Evolutionary conservation across 1,284 basidiomycete species (phyloP), one percentile per base, ranked within the genome.

Genomic region (Cutaneotrichosporon curvatum): DNA sequence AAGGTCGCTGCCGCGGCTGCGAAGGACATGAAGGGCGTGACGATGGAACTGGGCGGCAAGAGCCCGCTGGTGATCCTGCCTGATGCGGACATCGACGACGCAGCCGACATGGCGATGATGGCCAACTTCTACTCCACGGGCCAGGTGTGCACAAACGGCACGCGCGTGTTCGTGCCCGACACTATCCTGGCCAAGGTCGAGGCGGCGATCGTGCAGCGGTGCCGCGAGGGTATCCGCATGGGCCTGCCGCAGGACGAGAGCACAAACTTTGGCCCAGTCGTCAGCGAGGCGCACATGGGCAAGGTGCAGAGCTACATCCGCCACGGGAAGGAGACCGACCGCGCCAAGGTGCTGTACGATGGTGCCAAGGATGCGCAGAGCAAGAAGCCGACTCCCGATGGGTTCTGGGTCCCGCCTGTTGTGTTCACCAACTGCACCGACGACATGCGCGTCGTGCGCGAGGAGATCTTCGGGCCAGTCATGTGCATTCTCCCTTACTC

Each of bases 401-500:
- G 62, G 4, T 63, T 48, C 53, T 63, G 57, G 48, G 57, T 65
- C n/a, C 48, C 55, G 22, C 62, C 60, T 3, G 71, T 71, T 8
- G 67, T 73, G 31, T 59, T 73, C 38, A 60, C 60, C 5, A 64
- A 68, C 43, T 65, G 65, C 37, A 62, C 42, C 2, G 49, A 57
- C 41, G 43, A 53, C 15, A 69, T 68, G 69, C 59, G 56, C 23
- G 53, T 65, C 20, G 64, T 68, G 11, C 48, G 60, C 41, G 68
- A 72, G 44, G 67, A 69, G 60, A 75, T 75, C 28, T 77, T 77
- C 44, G 75, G 73, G 0, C 74, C 74, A 0, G 73, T 75, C 23
- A 63, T 76, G 32, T 62, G 59, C 21, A 56, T 74, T 23, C 65
- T 73, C 22, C 63, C 63, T 4, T 76, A 76, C 60, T 52, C 59